Conservation (phyloP, 2,329 filamentous ascomycete species). For the Curvularia lunata region DNA sequence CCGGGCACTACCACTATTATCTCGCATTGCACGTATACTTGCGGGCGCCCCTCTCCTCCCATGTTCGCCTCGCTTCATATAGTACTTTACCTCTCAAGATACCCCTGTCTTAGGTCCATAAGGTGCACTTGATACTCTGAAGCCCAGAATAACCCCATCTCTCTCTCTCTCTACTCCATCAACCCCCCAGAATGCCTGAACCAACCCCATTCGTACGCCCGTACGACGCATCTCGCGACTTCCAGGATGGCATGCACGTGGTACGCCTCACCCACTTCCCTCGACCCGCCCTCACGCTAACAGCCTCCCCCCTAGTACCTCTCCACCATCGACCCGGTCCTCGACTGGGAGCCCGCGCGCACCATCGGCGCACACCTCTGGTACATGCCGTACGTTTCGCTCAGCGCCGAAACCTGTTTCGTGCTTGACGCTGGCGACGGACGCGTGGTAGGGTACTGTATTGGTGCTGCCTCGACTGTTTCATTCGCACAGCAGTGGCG, state of each 20-base stretch:
- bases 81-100: neutral
- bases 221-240: constrained; percentile 27
- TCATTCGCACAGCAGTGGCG: constrained; percentile 37
- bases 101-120: too few relatives aligned
- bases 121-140: neutral
- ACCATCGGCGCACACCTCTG: constrained; percentile 43
- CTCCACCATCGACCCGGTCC: constrained; percentile 28
- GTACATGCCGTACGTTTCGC: constrained; percentile 43
- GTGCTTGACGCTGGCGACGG: constrained; percentile 46
- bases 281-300: neutral
- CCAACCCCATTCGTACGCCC: constrained; percentile 24
- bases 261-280: constrained; percentile 11
- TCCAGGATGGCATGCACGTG: constrained; percentile 25
- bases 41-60: too few relatives aligned
- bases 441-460: constrained; percentile 48
- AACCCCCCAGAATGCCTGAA: constrained; percentile 7
- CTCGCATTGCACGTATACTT: neutral
- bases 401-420: constrained; percentile 42
- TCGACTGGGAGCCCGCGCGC: constrained; percentile 36
- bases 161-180: too few relatives aligned
- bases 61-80: neutral
- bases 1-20: neutral
- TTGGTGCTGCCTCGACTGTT: constrained; percentile 33
- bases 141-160: neutral
- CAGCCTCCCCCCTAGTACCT: constrained; percentile 26